Conservation (phyloP, 495 filamentous ascomycete species). For the Penicillium pulvis region DNA sequence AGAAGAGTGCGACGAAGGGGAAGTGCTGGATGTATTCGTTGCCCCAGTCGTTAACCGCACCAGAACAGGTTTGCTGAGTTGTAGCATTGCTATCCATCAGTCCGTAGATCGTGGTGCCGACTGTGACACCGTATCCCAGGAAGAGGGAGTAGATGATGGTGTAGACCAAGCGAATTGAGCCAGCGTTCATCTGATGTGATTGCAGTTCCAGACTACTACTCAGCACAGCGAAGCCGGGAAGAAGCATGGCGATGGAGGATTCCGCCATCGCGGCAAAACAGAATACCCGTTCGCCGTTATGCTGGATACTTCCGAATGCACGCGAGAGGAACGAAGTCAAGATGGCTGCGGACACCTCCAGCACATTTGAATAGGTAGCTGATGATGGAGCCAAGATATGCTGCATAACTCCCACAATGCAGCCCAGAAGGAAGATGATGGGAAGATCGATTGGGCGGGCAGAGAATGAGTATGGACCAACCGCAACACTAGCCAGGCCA, state of each 20-base stretch:
- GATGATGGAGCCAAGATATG: slow-evolving; percentile 73
- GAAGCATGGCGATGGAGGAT: slow-evolving; percentile 84
- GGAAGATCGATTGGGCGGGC: slow-evolving; percentile 84
- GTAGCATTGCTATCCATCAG: slow-evolving; percentile 73
- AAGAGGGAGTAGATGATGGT: slow-evolving; percentile 92
- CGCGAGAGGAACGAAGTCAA: slow-evolving; percentile 81
- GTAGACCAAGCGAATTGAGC: slow-evolving; percentile 88
- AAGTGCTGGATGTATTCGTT: slow-evolving; percentile 48
- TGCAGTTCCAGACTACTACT: slow-evolving; percentile 83
- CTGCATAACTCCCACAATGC: slow-evolving; percentile 76
- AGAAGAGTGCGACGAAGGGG: slow-evolving; percentile 70
- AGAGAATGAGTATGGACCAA: slow-evolving; percentile 84
- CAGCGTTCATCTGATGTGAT: slow-evolving; percentile 78
- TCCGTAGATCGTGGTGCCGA: slow-evolving; percentile 88
- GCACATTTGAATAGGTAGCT: slow-evolving; percentile 78
- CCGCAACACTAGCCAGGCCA: slow-evolving; percentile 75
- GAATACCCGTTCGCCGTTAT: slow-evolving; percentile 56
- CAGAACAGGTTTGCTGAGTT: slow-evolving; percentile 62
- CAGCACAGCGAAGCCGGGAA: slow-evolving; percentile 82
- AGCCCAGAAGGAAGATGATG: slow-evolving; percentile 81
- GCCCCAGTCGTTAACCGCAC: slow-evolving; percentile 37
- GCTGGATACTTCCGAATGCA: slow-evolving; percentile 73
- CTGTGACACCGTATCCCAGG: slow-evolving; percentile 92
- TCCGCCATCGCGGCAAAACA: slow-evolving; percentile 89
- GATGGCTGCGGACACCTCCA: slow-evolving; percentile 81